These are phyloP conservation scores for Rutstroemia sydowiana DNA, from an alignment of 2,329 filamentous ascomycete species.

Conservation along the genomic window DNA sequence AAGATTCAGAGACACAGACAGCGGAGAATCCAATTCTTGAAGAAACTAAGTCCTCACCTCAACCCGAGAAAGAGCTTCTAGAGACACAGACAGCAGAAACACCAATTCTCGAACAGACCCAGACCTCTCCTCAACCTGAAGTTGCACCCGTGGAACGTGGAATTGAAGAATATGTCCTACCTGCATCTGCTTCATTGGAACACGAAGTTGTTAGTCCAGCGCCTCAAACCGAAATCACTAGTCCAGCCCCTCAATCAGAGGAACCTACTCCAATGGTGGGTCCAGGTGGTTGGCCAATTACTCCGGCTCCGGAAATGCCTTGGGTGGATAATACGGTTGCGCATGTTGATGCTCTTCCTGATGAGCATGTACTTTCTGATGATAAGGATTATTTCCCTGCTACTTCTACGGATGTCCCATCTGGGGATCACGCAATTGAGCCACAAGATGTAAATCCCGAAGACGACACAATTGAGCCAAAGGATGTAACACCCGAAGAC, in stretches of 20 bases:
- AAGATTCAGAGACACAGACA: neutral
- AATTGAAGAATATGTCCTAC: too few relatives aligned
- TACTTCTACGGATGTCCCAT: too few relatives aligned
- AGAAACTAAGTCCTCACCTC: too few relatives aligned
- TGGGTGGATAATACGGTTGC: conserved; percentile 7
- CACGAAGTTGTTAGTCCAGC: neutral
- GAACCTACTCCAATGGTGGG: conserved; percentile 19
- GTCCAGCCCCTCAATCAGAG: conserved; percentile 11
- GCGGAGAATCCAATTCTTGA: neutral
- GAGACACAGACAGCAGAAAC: too few relatives aligned
- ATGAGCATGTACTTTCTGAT: too few relatives aligned
- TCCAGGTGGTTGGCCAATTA: conserved; percentile 15
- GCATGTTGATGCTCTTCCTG: neutral
- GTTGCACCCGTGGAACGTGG: too few relatives aligned
- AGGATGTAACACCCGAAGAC: too few relatives aligned
- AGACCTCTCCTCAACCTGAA: too few relatives aligned
- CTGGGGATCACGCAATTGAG: neutral
- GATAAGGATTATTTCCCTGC: conserved; percentile 13
- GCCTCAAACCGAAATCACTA: conserved; percentile 2
- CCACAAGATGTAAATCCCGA: conserved; percentile 1
- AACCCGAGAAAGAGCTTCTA: too few relatives aligned
- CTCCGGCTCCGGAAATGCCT: conserved; percentile 18
- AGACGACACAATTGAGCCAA: too few relatives aligned
- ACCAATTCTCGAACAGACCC: too few relatives aligned
- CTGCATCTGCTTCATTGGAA: conserved; percentile 3